Evolutionary conservation across 1,284 basidiomycete genomes (phyloP).

Genomic region (Moesziomyces sp.): DNA sequence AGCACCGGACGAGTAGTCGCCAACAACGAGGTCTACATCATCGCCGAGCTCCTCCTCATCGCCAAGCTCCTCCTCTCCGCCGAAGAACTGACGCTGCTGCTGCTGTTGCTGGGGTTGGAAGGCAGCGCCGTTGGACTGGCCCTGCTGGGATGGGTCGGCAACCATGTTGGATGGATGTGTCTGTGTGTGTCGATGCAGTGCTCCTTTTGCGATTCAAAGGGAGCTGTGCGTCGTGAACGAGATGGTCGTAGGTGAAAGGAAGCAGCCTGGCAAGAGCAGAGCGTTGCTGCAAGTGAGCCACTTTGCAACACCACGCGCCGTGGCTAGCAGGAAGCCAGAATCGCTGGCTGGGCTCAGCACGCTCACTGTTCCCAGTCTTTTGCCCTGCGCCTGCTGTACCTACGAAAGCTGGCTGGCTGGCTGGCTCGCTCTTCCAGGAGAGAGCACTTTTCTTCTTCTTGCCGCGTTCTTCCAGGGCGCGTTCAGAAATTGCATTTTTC

Average conservation of each 20-base stretch:
- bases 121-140: conserved; percentile 33
- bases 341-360: too few species aligned
- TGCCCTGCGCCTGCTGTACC: too few species aligned
- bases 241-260: conserved; percentile 1
- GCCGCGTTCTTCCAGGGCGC: neutral
- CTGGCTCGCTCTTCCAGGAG: neutral
- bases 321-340: too few species aligned
- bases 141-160: conserved; percentile 36
- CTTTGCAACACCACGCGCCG: too few species aligned
- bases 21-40: conserved; percentile 54
- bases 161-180: conserved; percentile 19
- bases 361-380: too few species aligned
- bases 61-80: conserved; percentile 51
- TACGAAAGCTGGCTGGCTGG: too few species aligned
- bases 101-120: conserved; percentile 46
- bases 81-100: conserved; percentile 50
- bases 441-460: neutral
- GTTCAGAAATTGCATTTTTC: neutral
- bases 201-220: conserved; percentile 32
- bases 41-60: conserved; percentile 56
- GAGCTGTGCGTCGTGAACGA: conserved; percentile 24
- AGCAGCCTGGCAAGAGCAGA: too few species aligned
- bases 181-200: conserved; percentile 11
- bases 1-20: conserved; percentile 30
- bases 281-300: too few species aligned